A percentile compares a stretch with the other conserved stretches of the same genome.
Conservation (phyloP, 768 basidiomycete genomes). For the Cytidiella melzeri region DNA sequence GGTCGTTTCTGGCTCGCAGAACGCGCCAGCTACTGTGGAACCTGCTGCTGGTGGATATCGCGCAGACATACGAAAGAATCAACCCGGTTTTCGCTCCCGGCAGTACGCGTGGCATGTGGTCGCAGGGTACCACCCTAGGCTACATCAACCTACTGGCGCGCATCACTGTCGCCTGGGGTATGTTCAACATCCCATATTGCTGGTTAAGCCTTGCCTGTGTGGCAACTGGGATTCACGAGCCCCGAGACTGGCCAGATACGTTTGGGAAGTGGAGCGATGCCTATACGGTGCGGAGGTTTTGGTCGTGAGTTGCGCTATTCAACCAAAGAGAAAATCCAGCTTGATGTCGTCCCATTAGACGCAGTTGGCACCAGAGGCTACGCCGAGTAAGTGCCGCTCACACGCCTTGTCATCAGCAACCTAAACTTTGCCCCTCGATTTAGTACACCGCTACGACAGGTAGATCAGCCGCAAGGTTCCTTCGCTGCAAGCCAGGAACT, state of each 20-base stretch:
- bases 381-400: constrained; percentile 11
- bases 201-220: constrained; percentile 4
- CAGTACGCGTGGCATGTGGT: background rate
- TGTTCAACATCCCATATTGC: constrained; percentile 10
- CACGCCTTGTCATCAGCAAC: background rate
- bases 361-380: constrained; percentile 17
- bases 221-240: constrained; percentile 2
- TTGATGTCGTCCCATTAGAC: too few species aligned
- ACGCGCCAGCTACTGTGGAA: constrained; percentile 4
- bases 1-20: constrained; percentile 5
- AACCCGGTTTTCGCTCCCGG: background rate
- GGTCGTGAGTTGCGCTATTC: constrained; percentile 14
- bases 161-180: constrained; percentile 3
- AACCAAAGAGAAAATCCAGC: too few species aligned
- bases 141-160: constrained; percentile 1
- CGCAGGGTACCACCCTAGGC: constrained; percentile 5
- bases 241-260: constrained; percentile 15
- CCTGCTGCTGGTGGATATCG: constrained; percentile 8
- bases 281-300: constrained; percentile 17
- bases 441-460: constrained; percentile 12
- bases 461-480: constrained; percentile 5
- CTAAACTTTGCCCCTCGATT: background rate
- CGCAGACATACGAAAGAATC: constrained; percentile 2
- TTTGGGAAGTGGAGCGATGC: constrained; percentile 15
- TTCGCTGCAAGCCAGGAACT: constrained; percentile 10